Evolutionary conservation across 2,329 filamentous ascomycete genomes (phyloP).

Genomic region (Monosporascus sp.): DNA sequence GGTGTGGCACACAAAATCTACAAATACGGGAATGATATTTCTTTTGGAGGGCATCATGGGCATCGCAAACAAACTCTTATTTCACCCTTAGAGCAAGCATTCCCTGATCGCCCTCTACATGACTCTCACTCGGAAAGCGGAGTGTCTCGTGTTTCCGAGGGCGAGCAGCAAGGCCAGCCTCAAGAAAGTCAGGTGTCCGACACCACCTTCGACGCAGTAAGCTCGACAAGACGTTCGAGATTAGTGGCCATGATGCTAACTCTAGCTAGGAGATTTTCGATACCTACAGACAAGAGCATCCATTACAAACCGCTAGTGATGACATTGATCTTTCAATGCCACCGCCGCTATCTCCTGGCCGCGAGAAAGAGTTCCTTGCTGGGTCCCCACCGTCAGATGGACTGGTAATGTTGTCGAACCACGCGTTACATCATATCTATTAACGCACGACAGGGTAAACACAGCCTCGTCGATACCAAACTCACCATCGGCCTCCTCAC

Average conservation of each 20-base stretch:
- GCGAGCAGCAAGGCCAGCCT: not conserved
- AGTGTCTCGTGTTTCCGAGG: not conserved
- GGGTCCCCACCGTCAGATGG: not conserved
- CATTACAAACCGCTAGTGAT: not conserved
- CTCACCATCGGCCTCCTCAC: slow-evolving; percentile 10
- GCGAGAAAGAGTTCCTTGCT: not conserved
- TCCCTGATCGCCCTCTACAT: not conserved
- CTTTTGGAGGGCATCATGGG: slow-evolving; percentile 9
- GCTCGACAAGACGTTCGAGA: not conserved
- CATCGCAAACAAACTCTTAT: not conserved
- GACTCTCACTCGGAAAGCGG: no score
- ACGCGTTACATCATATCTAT: no score
- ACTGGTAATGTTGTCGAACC: not conserved
- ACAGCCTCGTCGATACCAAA: slow-evolving; percentile 4
- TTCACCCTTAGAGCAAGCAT: not conserved
- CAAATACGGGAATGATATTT: slow-evolving; percentile 21
- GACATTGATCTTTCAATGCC: not conserved
- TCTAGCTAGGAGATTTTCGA: not conserved
- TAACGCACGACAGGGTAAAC: not conserved
- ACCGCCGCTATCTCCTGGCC: not conserved
- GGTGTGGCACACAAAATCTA: slow-evolving; percentile 26
- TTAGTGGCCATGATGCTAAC: not conserved
- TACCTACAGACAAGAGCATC: not conserved
- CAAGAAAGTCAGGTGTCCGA: not conserved
- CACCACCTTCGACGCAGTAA: not conserved